Evolutionary conservation across 768 basidiomycete species (phyloP).

Genomic region (Termitomyces eurrhizus): DNA sequence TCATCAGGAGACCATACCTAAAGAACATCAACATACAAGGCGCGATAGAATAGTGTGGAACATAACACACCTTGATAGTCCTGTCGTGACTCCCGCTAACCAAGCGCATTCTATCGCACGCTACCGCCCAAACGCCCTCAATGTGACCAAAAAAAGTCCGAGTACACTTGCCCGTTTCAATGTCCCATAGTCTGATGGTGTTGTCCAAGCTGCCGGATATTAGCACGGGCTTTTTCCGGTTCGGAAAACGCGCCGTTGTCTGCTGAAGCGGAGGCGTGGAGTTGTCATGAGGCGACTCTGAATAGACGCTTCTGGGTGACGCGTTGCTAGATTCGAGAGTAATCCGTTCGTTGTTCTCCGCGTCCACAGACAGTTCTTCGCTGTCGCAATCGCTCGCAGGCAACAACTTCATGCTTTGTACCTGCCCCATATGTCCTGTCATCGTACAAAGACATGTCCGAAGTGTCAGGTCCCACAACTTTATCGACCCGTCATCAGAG

Average conservation of each 20-base stretch:
- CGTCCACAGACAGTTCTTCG: slow-evolving; percentile 14
- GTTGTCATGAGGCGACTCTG: not conserved
- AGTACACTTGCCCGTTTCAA: slow-evolving; percentile 74
- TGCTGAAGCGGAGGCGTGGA: not conserved
- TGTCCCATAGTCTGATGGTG: slow-evolving; percentile 94
- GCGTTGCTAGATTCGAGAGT: not conserved
- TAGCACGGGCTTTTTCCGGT: slow-evolving; percentile 62
- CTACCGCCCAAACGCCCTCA: slow-evolving; percentile 97
- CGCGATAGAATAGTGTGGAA: not conserved
- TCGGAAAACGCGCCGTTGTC: slow-evolving; percentile 9
- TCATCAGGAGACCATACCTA: slow-evolving; percentile 95
- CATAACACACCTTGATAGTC: slow-evolving; percentile 86
- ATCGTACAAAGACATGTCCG: slow-evolving; percentile 82
- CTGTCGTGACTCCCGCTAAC: slow-evolving; percentile 94
- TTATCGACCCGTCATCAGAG: slow-evolving; percentile 91
- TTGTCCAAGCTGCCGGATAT: slow-evolving; percentile 92
- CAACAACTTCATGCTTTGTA: slow-evolving; percentile 85
- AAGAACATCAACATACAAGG: slow-evolving; percentile 4
- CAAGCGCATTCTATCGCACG: slow-evolving; percentile 85
- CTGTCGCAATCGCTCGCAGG: slow-evolving; percentile 54
- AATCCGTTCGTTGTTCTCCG: not conserved
- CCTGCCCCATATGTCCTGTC: slow-evolving; percentile 89
- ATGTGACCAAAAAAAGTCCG: slow-evolving; percentile 95
- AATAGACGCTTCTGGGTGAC: not conserved
- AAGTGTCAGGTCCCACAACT: slow-evolving; percentile 86